Evolutionary conservation across 2,329 filamentous ascomycete genomes (phyloP).

Genomic region (Intubia oerlemansii): DNA sequence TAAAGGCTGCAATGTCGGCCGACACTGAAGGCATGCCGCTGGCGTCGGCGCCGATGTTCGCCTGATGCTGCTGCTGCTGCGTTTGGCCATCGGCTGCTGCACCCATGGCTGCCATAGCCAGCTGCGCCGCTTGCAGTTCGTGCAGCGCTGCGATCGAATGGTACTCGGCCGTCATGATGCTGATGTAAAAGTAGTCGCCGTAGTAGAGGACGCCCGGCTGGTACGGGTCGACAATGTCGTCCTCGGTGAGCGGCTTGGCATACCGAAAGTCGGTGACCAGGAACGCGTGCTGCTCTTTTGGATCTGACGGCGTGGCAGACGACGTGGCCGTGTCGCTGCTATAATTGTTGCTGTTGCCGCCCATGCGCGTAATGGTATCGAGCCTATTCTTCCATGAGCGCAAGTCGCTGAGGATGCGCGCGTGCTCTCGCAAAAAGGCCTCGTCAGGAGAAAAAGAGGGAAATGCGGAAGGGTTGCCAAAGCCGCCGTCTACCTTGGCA

Average conservation of each 20-base stretch:
- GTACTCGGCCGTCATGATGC: slow-evolving; percentile 56
- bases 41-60: not conserved
- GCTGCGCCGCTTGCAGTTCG: slow-evolving; percentile 40
- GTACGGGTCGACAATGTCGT: slow-evolving; percentile 57
- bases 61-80: not conserved
- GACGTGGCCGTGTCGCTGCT: too few relatives aligned
- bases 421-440: slow-evolving; percentile 42
- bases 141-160: slow-evolving; percentile 65
- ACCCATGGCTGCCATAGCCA: slow-evolving; percentile 9
- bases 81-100: not conserved
- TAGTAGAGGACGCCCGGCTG: slow-evolving; percentile 46
- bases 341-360: not conserved
- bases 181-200: slow-evolving; percentile 52
- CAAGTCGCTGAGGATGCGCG: slow-evolving; percentile 25
- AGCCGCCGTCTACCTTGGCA: slow-evolving; percentile 30
- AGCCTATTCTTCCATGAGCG: slow-evolving; percentile 26
- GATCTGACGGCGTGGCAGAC: not conserved
- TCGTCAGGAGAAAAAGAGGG: slow-evolving; percentile 26
- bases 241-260: slow-evolving; percentile 25
- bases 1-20: slow-evolving; percentile 24
- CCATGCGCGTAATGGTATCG: slow-evolving; percentile 3
- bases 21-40: slow-evolving; percentile 3
- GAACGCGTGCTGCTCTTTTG: slow-evolving; percentile 3
- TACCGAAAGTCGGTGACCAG: slow-evolving; percentile 40
- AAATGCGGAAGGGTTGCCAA: not conserved